Evolutionary conservation across 805 yeast genomes (phyloP), one percentile per base, ranked within the genome.

Genomic region (Candida alai): DNA sequence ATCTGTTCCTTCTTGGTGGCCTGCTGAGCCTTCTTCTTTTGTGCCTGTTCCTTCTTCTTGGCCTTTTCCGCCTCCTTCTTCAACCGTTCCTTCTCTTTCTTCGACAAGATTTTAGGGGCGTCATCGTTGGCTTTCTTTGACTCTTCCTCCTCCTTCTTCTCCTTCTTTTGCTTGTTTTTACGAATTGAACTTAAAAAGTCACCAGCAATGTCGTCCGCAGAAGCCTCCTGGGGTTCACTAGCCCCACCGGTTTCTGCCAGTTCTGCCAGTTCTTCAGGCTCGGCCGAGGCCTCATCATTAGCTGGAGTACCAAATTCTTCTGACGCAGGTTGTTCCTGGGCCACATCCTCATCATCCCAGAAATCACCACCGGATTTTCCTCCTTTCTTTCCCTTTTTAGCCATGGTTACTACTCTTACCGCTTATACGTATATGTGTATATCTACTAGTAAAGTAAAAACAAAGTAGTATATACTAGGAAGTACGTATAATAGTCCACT

Each of bases 61-160:
- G 81, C 85, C 71, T 90, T 90, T 56, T 84, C 94, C 45, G 76
- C 78, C 60, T 89, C 96, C 60, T 90, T 95, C 78, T 85, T 86
- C 62, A 93, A 95, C 68, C 81, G 89, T 67, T 90, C 94, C 65
- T 84, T 84, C 54, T 84, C 97, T 65, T 90, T 88, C 75, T 90
- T 93, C 38, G 90, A 78, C 62, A 89, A 87, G 54, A 88, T 70
- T 44, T 78, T 74, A 30, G 90, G 87, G 19, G 76, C 87, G 31
- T 71, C 76, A 31, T 66, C 59, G 40, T 67, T 64, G 49, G 58
- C 64, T 42, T 74, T 73, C 35, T 74, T 75, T n/a, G n/a, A n/a
- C 48, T 76, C 79, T 41, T 75, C 78, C 36, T 77, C 80, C 40
- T 73, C 78, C 60, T 78, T 79, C 29, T 72, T 80, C 32, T 76